These are phyloP conservation scores for Lactarius hengduanensis DNA, from an alignment of 768 basidiomycete species.

Conservation along the genomic window DNA sequence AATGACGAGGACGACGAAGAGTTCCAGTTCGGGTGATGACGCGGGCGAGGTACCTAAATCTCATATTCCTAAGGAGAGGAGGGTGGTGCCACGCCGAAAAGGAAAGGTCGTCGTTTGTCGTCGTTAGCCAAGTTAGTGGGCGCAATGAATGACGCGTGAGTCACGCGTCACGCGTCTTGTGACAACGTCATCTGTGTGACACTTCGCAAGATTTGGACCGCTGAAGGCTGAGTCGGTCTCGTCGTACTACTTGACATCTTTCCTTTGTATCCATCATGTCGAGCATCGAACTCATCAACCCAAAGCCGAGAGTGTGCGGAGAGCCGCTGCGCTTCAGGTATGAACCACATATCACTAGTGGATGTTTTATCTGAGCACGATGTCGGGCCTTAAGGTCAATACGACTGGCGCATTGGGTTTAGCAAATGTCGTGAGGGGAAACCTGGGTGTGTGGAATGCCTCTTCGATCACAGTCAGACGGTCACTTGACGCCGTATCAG, in stretches of 20 bases:
- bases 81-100: slow-evolving; percentile 11
- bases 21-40: slow-evolving; percentile 26
- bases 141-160: slow-evolving; percentile 7
- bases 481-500: slow-evolving; percentile 41
- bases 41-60: slow-evolving; percentile 2
- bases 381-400: slow-evolving; percentile 59
- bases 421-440: slow-evolving; percentile 94
- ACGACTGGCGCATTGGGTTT: slow-evolving; percentile 95
- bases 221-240: neutral
- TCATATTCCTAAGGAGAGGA: slow-evolving; percentile 28
- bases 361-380: slow-evolving; percentile 30
- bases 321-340: slow-evolving; percentile 91
- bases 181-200: slow-evolving; percentile 13
- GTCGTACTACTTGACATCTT: neutral
- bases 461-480: slow-evolving; percentile 4
- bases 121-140: slow-evolving; percentile 10
- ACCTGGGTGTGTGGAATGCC: slow-evolving; percentile 66
- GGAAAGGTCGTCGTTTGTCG: slow-evolving; percentile 18
- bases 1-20: slow-evolving; percentile 22
- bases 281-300: slow-evolving; percentile 94
- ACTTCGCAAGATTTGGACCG: neutral
- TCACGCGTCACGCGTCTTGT: slow-evolving; percentile 14
- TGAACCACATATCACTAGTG: slow-evolving; percentile 28
- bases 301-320: slow-evolving; percentile 88
- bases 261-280: slow-evolving; percentile 36